phyloP scores from a whole-genome alignment of 208 protist genomes.

The Leishmania lainsoni region DNA sequence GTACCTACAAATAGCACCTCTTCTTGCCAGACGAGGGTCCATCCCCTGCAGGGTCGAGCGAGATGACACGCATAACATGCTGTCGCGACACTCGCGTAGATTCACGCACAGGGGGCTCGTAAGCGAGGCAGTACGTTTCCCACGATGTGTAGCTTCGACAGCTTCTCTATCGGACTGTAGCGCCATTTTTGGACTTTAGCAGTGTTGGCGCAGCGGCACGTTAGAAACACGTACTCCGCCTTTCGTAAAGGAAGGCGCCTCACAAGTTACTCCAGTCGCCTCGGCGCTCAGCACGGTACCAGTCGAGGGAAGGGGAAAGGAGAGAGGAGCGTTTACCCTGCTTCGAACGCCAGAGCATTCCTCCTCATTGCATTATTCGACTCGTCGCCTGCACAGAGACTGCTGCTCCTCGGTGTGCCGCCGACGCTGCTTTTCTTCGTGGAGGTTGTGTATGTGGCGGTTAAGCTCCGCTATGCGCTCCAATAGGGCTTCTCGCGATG shows the following conservation, averaged over 20 bases:
- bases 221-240: neutral
- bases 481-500: slow-evolving; percentile 26
- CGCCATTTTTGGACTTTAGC: neutral
- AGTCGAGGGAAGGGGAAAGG: neutral
- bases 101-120: neutral
- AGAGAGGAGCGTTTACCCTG: neutral
- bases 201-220: neutral
- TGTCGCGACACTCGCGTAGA: neutral
- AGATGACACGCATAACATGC: neutral
- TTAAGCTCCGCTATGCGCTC: slow-evolving; percentile 36
- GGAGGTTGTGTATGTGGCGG: slow-evolving; percentile 24
- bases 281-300: neutral
- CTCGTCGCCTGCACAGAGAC: neutral
- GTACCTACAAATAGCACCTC: neutral
- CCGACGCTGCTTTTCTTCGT: slow-evolving; percentile 6
- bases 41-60: neutral
- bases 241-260: neutral
- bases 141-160: neutral
- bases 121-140: neutral
- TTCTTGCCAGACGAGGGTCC: neutral
- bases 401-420: neutral
- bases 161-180: neutral
- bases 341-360: neutral
- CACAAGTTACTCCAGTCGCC: neutral
- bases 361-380: neutral